These are phyloP conservation scores for Dothistroma pini DNA, from an alignment of 2,329 filamentous ascomycete genomes.

Conservation along the genomic window DNA sequence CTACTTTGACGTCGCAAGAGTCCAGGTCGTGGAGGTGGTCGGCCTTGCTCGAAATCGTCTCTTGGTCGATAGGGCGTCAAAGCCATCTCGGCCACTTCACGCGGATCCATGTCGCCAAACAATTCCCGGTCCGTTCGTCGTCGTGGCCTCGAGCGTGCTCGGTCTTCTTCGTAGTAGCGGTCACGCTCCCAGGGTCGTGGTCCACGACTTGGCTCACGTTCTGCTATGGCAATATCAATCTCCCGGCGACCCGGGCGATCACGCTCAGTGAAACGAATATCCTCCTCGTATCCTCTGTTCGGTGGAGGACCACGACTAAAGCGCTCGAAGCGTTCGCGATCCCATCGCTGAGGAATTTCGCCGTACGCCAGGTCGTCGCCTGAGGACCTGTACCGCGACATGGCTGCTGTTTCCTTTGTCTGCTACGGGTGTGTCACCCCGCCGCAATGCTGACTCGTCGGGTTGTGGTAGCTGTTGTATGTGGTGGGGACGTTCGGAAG, in stretches of 20 bases:
- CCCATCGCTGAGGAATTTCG: slow-evolving; percentile 49
- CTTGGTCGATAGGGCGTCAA: slow-evolving; percentile 50
- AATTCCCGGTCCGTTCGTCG: slow-evolving; percentile 43
- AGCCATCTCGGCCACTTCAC: slow-evolving; percentile 49
- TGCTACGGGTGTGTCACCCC: slow-evolving; percentile 1
- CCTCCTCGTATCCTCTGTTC: slow-evolving; percentile 39
- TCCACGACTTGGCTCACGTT: slow-evolving; percentile 36
- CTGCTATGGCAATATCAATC: slow-evolving; percentile 43
- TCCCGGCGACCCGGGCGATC: slow-evolving; percentile 41
- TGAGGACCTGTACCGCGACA: slow-evolving; percentile 33
- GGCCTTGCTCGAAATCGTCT: slow-evolving; percentile 54
- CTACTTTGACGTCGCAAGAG: slow-evolving; percentile 80
- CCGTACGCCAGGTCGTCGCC: slow-evolving; percentile 43
- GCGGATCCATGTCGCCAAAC: slow-evolving; percentile 46
- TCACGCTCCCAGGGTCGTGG: slow-evolving; percentile 52
- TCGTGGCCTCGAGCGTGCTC: slow-evolving; percentile 27
- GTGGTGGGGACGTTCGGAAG: background rate
- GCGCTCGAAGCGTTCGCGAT: slow-evolving; percentile 50
- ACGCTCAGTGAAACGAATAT: slow-evolving; percentile 40
- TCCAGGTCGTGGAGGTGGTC: slow-evolving; percentile 58
- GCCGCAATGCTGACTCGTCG: slow-evolving; percentile 4
- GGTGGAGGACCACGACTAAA: slow-evolving; percentile 34
- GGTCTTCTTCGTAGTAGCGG: slow-evolving; percentile 52
- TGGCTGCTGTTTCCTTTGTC: slow-evolving; percentile 11
- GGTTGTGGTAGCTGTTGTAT: background rate